A percentile compares a stretch with the other conserved stretches of the same genome.
phyloP scores from a whole-genome alignment of 2,329 filamentous ascomycete species.

The Claviceps sp. region DNA sequence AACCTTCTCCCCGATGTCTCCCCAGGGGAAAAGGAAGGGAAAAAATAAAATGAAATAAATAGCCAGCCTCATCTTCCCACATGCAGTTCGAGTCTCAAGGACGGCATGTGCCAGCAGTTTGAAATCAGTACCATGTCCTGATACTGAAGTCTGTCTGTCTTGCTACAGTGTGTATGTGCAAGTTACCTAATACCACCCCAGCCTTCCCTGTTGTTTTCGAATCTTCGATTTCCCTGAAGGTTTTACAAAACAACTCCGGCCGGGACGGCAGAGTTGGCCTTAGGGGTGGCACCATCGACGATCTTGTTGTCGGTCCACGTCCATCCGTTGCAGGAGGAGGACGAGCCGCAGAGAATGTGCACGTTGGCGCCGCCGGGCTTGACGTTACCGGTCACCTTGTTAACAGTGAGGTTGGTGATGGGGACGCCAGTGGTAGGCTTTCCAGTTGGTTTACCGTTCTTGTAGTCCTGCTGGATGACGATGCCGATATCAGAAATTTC shows the following conservation, averaged over 20 bases:
- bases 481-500: conserved; percentile 27
- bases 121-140: too few relatives aligned
- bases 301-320: neutral
- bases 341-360: neutral
- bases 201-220: neutral
- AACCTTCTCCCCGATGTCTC: neutral
- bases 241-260: conserved; percentile 4
- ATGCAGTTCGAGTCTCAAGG: neutral
- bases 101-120: neutral
- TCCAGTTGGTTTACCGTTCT: conserved; percentile 32
- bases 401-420: conserved; percentile 32
- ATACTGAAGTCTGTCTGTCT: too few relatives aligned
- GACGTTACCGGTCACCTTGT: conserved; percentile 7
- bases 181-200: neutral
- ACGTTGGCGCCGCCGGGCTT: neutral
- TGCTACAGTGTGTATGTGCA: too few relatives aligned
- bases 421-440: conserved; percentile 35
- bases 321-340: neutral
- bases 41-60: neutral
- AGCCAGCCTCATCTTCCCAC: neutral
- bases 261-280: neutral
- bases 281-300: neutral
- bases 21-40: neutral
- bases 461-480: conserved; percentile 31
- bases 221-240: neutral